A percentile compares a stretch with the other conserved stretches of the same genome.
phyloP scores from a whole-genome alignment of 1,284 basidiomycete species.

The Cystobasidiaceae sp. region DNA sequence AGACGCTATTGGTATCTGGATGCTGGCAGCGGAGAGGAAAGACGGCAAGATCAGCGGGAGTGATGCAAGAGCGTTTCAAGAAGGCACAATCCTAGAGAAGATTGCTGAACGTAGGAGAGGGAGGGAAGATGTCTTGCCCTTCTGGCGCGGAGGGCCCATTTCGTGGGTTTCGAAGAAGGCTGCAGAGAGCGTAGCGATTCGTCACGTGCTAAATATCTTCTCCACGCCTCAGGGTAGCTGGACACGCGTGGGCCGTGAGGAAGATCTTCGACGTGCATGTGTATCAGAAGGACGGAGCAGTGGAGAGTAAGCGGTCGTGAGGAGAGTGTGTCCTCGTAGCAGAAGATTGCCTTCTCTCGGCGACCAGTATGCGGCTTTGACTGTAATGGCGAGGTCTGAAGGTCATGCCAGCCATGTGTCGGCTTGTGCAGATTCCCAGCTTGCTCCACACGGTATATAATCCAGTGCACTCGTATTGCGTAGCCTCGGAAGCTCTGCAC shows the following conservation, averaged over 20 bases:
- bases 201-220: too few relatives aligned
- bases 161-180: slow-evolving; percentile 7
- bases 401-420: too few relatives aligned
- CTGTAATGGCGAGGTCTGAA: too few relatives aligned
- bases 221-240: slow-evolving; percentile 20
- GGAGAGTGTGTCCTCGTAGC: too few relatives aligned
- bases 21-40: slow-evolving; percentile 4
- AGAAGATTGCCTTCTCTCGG: too few relatives aligned
- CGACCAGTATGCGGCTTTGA: too few relatives aligned
- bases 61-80: slow-evolving; percentile 21
- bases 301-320: too few relatives aligned
- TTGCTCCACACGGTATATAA: too few relatives aligned
- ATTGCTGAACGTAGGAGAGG: slow-evolving; percentile 12
- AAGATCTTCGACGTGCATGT: slow-evolving; percentile 22
- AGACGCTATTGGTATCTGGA: slow-evolving; percentile 19
- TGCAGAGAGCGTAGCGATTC: too few relatives aligned
- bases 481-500: too few relatives aligned
- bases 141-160: slow-evolving; percentile 27
- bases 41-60: slow-evolving; percentile 25
- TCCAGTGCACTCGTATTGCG: too few relatives aligned
- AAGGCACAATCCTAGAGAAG: slow-evolving; percentile 15
- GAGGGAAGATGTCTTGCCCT: slow-evolving; percentile 17
- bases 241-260: slow-evolving; percentile 27
- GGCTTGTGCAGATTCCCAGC: too few relatives aligned
- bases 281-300: slow-evolving; percentile 19